Conservation (phyloP, 2,329 filamentous ascomycete genomes). For the Tolypocladium album region DNA sequence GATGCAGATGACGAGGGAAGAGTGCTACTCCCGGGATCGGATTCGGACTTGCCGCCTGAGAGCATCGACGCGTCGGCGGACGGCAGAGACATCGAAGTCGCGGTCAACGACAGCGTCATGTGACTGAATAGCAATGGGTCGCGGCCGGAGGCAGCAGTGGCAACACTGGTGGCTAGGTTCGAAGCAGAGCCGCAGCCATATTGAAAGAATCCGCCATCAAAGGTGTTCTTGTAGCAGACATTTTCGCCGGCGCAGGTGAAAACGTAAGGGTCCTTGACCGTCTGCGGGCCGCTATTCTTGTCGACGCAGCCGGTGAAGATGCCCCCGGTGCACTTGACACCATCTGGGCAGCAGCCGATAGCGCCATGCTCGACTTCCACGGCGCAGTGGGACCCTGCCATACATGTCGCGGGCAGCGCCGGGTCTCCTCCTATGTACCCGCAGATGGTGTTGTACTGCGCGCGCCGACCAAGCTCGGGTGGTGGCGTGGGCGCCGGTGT, state of each 20-base stretch:
- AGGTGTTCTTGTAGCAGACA: conserved; percentile 45
- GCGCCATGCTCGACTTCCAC: conserved; percentile 35
- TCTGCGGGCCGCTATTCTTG: conserved; percentile 35
- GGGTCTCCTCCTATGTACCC: conserved; percentile 45
- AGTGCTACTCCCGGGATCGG: neutral
- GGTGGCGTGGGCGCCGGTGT: conserved; percentile 28
- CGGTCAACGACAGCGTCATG: conserved; percentile 29
- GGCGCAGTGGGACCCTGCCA: conserved; percentile 47
- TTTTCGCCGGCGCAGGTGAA: conserved; percentile 41
- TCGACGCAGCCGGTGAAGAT: conserved; percentile 50
- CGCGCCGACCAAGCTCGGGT: conserved; percentile 22
- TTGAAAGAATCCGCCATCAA: conserved; percentile 44
- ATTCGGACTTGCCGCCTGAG: neutral
- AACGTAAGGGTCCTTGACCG: conserved; percentile 43
- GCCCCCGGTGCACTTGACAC: conserved; percentile 37
- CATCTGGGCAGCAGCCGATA: conserved; percentile 47
- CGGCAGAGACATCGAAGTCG: conserved; percentile 24
- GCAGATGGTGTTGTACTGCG: conserved; percentile 43
- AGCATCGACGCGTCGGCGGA: conserved; percentile 21
- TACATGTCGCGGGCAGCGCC: conserved; percentile 44
- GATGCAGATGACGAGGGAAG: conserved; percentile 5
- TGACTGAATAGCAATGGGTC: conserved; percentile 21
- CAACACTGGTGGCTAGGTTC: conserved; percentile 36
- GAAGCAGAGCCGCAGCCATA: conserved; percentile 44
- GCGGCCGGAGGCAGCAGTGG: conserved; percentile 32